Conservation (phyloP, 768 basidiomycete species). For the Mycena latifolia region DNA sequence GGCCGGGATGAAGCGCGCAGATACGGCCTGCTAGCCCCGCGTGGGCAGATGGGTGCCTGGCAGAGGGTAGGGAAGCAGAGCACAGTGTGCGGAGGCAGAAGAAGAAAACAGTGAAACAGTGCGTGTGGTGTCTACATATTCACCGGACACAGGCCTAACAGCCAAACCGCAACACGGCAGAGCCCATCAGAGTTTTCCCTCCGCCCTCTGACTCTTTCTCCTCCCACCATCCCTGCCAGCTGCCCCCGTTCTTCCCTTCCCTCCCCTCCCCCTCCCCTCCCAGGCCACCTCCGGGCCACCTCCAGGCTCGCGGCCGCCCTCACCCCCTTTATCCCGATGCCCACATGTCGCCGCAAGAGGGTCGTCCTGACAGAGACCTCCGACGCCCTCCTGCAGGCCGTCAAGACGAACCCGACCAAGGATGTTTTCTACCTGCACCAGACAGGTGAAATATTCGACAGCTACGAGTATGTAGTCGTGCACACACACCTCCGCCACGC, state of each 20-base stretch:
- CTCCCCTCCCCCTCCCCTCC: constrained; percentile 25
- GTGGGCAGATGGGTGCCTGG: background rate
- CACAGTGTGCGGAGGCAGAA: constrained; percentile 39
- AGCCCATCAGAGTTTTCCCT: background rate
- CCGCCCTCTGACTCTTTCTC: background rate
- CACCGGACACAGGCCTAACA: no score
- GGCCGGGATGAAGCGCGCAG: constrained; percentile 14
- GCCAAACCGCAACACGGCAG: no score
- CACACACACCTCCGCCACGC: constrained; percentile 42
- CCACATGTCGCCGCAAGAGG: constrained; percentile 91
- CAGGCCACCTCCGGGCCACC: constrained; percentile 32
- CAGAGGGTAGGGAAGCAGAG: background rate
- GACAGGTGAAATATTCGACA: constrained; percentile 97
- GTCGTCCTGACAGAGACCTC: constrained; percentile 90
- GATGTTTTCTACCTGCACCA: constrained; percentile 93
- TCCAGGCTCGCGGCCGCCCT: constrained; percentile 6
- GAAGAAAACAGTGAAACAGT: constrained; percentile 16
- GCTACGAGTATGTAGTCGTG: constrained; percentile 84
- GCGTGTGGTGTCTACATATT: background rate
- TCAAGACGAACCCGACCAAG: constrained; percentile 72
- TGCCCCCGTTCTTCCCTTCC: background rate
- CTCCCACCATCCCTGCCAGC: background rate
- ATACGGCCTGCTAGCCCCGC: background rate
- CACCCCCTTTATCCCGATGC: constrained; percentile 62
- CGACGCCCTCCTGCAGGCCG: constrained; percentile 73